Evolutionary conservation across 202 grass and related monocot genomes (phyloP).

Genomic region (Schoenoplectus tabernaemontani): DNA sequence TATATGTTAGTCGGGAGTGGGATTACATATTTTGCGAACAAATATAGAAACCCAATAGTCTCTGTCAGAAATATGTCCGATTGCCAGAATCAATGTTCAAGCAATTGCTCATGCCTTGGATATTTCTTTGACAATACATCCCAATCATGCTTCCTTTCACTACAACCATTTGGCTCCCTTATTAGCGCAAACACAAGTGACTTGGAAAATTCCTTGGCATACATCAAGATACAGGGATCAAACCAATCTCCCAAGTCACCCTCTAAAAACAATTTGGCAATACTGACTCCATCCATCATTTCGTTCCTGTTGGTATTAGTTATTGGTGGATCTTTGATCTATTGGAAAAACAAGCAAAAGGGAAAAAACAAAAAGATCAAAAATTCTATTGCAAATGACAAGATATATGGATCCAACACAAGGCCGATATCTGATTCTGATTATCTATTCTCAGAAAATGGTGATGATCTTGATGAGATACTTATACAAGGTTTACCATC

Average conservation of each 20-base stretch:
- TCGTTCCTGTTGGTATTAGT: slow-evolving; percentile 7
- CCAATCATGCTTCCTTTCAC: slow-evolving; percentile 33
- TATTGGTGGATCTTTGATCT: neutral
- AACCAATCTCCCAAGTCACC: neutral
- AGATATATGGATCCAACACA: neutral
- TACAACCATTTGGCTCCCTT: slow-evolving; percentile 47
- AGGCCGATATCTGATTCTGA: slow-evolving; percentile 3
- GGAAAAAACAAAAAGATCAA: neutral
- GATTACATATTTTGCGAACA: slow-evolving; percentile 55
- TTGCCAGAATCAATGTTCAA: slow-evolving; percentile 56
- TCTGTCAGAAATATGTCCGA: slow-evolving; percentile 24
- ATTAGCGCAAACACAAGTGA: slow-evolving; percentile 27
- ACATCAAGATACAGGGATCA: slow-evolving; percentile 42
- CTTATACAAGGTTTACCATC: slow-evolving; percentile 29
- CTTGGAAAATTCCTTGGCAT: slow-evolving; percentile 23
- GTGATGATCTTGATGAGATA: slow-evolving; percentile 24
- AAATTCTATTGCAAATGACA: neutral
- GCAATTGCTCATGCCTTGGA: slow-evolving; percentile 48
- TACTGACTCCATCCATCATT: slow-evolving; percentile 3
- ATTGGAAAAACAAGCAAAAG: neutral
- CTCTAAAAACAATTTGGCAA: slow-evolving; percentile 11
- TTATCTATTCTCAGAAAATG: slow-evolving; percentile 24
- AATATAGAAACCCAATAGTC: slow-evolving; percentile 32
- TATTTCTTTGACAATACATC: slow-evolving; percentile 53
- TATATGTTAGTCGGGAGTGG: slow-evolving; percentile 38